Evolutionary conservation across 768 basidiomycete genomes (phyloP), one percentile per base, ranked within the genome.

Genomic region (Collybia sordida): DNA sequence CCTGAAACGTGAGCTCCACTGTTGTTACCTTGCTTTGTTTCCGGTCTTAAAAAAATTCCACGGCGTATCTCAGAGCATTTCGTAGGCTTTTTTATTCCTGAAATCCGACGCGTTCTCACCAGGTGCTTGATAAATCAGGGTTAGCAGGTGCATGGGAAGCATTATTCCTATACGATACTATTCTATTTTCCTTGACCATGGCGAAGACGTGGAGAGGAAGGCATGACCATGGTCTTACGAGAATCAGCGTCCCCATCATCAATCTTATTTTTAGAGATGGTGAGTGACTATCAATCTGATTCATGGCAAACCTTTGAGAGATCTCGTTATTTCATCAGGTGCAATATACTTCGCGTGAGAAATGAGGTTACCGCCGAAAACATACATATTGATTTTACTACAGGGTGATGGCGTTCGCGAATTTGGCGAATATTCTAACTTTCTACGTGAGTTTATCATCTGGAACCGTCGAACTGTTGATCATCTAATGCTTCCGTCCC

Each of bases 321-420:
- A 24, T n/a, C 6, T 45, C 41, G 11, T 44, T 50, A 23, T 39
- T 24, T 17, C 48, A 11, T 4, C 45, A 81, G 81, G 81, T 46
- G 74, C 78, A 1, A 59, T 83, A 19, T 83, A 82, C 57, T 83
- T 79, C 54, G 77, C 71, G 81, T 82, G 52, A 65, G 79, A 54
- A 4, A 22, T 24, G 1, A 15, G 12, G 19, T 23, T 6, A 15
- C n/a, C 9, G 39, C 3, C 34, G 14, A 21, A 31, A 21, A 12
- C 15, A 18, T 11, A 6, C 5, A 41, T 45, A 34, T 17, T 46
- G 17, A 49, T 19, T 25, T 5, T 15, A 35, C 12, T 9, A 19
- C 4, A 82, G 82, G 6, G 69, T 77, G 36, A 82, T 83, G 78
- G 78, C 71, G 1, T 47, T 75, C 3, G 75, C 74, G 12, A 80